Conservation (phyloP, 2,329 filamentous ascomycete genomes). For the Madurella mycetomatis region DNA sequence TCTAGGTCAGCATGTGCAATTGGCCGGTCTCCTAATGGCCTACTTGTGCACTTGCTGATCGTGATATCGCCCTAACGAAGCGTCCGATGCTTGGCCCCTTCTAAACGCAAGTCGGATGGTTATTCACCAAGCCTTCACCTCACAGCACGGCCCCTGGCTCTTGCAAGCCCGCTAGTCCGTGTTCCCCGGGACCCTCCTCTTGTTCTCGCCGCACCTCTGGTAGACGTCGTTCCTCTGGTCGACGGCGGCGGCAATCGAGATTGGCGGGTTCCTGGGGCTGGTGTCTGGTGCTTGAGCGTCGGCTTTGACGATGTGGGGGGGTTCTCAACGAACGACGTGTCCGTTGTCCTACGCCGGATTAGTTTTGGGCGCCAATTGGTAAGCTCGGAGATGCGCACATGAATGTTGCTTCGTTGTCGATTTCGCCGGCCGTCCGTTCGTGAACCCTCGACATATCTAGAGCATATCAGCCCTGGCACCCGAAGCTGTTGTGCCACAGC, state of each 20-base stretch:
- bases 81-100: too few relatives aligned
- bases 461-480: background rate
- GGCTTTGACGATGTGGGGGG: slow-evolving; percentile 56
- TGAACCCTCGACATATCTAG: slow-evolving; percentile 20
- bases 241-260: slow-evolving; percentile 45
- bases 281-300: slow-evolving; percentile 42
- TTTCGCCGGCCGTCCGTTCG: slow-evolving; percentile 33
- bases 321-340: slow-evolving; percentile 87
- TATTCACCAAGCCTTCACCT: slow-evolving; percentile 1
- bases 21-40: too few relatives aligned
- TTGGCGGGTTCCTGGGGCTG: slow-evolving; percentile 40
- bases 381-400: slow-evolving; percentile 50
- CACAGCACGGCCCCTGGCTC: slow-evolving; percentile 17
- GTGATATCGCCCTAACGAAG: too few relatives aligned
- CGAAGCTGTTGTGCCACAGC: background rate
- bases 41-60: too few relatives aligned
- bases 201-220: slow-evolving; percentile 36
- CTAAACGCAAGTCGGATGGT: too few relatives aligned
- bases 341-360: slow-evolving; percentile 64
- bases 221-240: slow-evolving; percentile 20
- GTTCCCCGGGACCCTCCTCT: slow-evolving; percentile 35
- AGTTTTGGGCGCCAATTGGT: slow-evolving; percentile 10
- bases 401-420: slow-evolving; percentile 74
- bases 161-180: slow-evolving; percentile 37
- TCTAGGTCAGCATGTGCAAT: too few relatives aligned